A percentile compares a stretch with the other conserved stretches of the same genome.
Conservation (phyloP, 495 filamentous ascomycete species). For the Alectoria sarmentosa region DNA sequence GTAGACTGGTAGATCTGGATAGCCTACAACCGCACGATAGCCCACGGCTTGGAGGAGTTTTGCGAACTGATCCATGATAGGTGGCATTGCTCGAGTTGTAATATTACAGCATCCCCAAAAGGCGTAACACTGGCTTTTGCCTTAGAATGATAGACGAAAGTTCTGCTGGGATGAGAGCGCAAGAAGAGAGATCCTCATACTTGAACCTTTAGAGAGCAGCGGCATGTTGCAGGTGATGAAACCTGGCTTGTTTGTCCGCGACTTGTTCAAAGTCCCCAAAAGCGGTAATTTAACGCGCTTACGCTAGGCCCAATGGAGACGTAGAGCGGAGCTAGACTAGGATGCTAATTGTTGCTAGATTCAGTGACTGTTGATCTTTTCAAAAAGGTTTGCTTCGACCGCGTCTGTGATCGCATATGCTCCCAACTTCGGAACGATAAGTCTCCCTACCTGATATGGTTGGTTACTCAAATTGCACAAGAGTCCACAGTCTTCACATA, state of each 20-base stretch:
- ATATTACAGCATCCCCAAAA: background rate
- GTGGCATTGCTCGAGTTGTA: background rate
- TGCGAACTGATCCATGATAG: background rate
- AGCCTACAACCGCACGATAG: conserved; percentile 26
- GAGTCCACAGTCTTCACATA: too few relatives aligned
- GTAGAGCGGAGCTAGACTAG: too few relatives aligned
- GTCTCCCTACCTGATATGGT: too few relatives aligned
- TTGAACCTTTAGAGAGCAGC: background rate
- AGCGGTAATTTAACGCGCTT: background rate
- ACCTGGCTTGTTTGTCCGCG: background rate
- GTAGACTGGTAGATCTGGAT: conserved; percentile 57
- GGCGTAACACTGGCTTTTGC: background rate
- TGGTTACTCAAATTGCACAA: too few relatives aligned
- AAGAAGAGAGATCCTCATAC: background rate
- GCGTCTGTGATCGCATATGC: too few relatives aligned
- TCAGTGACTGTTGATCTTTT: too few relatives aligned
- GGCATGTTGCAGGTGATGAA: background rate
- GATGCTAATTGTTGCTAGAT: too few relatives aligned
- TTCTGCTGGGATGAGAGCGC: background rate
- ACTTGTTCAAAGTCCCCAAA: background rate
- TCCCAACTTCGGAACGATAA: too few relatives aligned
- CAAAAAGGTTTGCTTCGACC: too few relatives aligned
- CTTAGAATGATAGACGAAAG: background rate
- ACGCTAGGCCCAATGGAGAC: background rate
- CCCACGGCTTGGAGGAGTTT: conserved; percentile 16